Base-by-base conservation (phyloP, 768 basidiomycete genomes). In the Tulasnella sp. region DNA sequence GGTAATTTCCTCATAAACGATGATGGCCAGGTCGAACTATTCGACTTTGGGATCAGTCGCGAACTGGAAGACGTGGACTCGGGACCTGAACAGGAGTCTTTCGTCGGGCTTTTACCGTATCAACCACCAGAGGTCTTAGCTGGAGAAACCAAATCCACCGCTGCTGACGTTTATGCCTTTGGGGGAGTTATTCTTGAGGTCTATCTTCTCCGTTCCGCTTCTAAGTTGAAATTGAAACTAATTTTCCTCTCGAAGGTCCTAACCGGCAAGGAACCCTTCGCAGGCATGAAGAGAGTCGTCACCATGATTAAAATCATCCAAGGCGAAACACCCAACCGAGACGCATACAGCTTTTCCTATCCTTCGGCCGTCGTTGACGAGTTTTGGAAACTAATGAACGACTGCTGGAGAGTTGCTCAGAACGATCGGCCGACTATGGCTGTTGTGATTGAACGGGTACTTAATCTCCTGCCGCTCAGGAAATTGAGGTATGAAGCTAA, bases 141-240 rank as follows among this genome's bases (percentile, higher is more conserved):
- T 39, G n/a, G 1, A 10, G 1, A 39, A 7, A 0, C n/a, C 6
- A 9, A 18, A 20, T 29, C 35, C 16, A 71, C 70, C 32, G n/a
- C 70, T 9, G 11, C n/a, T 18, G 70, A 71, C 9, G 40, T 71
- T 16, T 71, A 71, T 71, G 32, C 70, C 23, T 71, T 71, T 71
- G 70, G 37, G 16, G 70, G 70, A 23, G 23, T 15, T 11, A 39
- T 71, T 2, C 40, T 71, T 9, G 16, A 71, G 37, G 70, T 71
- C 16, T 7, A 1, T 0, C 7, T 9, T 71, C 3, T 37, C 9
- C 23, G 32, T 39, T 37, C 2, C 35, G 35, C 35, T 71, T 29
- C 37, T 16, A 37, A 42, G 32, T 35, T 0, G 10, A 23, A 69
- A 9, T 23, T 26, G 20, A 71, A 32, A 29, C 70, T 7, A 35